phyloP scores from a whole-genome alignment of 2,329 filamentous ascomycete genomes.

The Pseudogymnoascus sp. region DNA sequence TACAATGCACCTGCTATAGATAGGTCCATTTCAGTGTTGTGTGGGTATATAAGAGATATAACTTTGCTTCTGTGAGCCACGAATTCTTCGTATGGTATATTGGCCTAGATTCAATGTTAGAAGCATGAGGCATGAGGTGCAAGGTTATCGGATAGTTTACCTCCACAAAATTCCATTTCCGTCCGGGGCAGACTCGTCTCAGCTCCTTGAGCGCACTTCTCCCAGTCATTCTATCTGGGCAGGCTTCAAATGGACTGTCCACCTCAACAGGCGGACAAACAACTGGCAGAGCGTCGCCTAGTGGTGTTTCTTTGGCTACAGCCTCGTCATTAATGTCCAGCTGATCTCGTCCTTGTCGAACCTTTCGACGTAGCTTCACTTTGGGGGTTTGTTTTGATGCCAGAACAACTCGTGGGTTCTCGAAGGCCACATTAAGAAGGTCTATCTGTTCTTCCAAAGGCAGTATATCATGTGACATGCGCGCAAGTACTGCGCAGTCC shows the following conservation, averaged over 20 bases:
- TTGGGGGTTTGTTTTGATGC: slow-evolving; percentile 37
- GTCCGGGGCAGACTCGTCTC: slow-evolving; percentile 53
- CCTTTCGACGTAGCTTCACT: slow-evolving; percentile 19
- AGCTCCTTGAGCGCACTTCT: slow-evolving; percentile 73
- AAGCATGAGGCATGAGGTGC: slow-evolving; percentile 15
- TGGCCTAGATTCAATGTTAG: slow-evolving; percentile 42
- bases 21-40: slow-evolving; percentile 97
- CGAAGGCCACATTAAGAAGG: slow-evolving; percentile 90
- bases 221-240: slow-evolving; percentile 84
- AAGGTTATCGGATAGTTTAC: slow-evolving; percentile 33
- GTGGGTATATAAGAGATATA: slow-evolving; percentile 73
- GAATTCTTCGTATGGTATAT: slow-evolving; percentile 73
- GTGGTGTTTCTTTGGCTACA: neutral
- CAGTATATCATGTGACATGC: slow-evolving; percentile 68
- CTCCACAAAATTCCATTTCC: slow-evolving; percentile 75
- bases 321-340: neutral
- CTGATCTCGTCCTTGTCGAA: neutral
- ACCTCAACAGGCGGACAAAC: slow-evolving; percentile 9
- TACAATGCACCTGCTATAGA: slow-evolving; percentile 93
- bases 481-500: slow-evolving; percentile 82
- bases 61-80: slow-evolving; percentile 59
- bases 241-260: slow-evolving; percentile 59
- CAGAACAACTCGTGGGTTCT: slow-evolving; percentile 71
- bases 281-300: neutral
- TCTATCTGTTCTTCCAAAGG: slow-evolving; percentile 64